phyloP scores from a whole-genome alignment of 2,329 filamentous ascomycete genomes.

The Sarocladium brachiariae region DNA sequence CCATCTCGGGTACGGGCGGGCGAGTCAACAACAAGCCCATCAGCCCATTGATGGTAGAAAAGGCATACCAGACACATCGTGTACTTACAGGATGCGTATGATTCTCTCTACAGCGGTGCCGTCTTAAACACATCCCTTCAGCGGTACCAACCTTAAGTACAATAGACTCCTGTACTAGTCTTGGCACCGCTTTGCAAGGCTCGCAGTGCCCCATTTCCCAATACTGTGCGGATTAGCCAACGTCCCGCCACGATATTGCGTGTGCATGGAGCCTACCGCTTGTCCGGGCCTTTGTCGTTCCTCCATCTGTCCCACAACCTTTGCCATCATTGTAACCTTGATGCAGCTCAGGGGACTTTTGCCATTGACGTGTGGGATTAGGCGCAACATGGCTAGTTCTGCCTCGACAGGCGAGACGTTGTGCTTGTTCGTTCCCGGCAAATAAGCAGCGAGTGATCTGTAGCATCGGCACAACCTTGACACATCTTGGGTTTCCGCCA shows the following conservation, averaged over 20 bases:
- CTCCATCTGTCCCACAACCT: not conserved
- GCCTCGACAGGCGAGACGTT: not conserved
- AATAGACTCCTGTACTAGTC: not conserved
- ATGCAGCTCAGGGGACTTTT: not conserved
- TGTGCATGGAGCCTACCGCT: not conserved
- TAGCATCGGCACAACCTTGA: not conserved
- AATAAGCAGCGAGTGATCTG: too few relatives aligned
- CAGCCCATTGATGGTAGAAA: too few relatives aligned
- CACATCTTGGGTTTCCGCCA: too few relatives aligned
- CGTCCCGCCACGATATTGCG: not conserved
- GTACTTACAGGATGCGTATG: too few relatives aligned
- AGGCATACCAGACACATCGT: too few relatives aligned
- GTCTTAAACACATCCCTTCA: not conserved
- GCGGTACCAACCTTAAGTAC: too few relatives aligned
- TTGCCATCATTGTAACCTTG: not conserved
- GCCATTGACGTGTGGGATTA: not conserved
- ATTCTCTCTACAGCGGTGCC: not conserved
- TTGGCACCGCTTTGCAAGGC: not conserved
- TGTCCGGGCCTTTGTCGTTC: not conserved
- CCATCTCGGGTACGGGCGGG: too few relatives aligned
- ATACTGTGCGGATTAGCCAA: not conserved
- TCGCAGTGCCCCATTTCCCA: not conserved
- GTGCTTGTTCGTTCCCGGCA: not conserved
- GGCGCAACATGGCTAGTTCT: not conserved
- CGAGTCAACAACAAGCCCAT: too few relatives aligned